Evolutionary conservation across 495 filamentous ascomycete species (phyloP).

Genomic region (Oidiodendron maius): DNA sequence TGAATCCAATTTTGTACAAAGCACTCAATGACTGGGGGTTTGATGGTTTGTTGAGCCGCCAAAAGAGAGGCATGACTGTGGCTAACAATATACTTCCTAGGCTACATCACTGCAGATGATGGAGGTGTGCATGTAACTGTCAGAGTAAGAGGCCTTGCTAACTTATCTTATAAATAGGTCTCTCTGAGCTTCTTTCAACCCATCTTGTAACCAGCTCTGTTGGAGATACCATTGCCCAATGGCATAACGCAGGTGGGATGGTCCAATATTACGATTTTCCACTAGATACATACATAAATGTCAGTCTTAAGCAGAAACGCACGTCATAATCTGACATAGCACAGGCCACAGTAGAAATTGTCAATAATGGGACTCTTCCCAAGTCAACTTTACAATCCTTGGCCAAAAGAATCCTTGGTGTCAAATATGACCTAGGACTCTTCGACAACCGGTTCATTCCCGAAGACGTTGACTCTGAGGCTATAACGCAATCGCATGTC

Average conservation of each 20-base stretch:
- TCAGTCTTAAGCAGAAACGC: conserved; percentile 6
- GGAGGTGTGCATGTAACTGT: conserved; percentile 29
- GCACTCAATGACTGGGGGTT: conserved; percentile 32
- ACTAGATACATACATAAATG: no score
- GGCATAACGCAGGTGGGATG: no score
- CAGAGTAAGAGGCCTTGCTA: background rate
- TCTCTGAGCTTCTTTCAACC: no score
- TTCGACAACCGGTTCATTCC: conserved; percentile 30
- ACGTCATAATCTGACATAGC: no score
- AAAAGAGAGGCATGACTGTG: conserved; percentile 30
- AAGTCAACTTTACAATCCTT: conserved; percentile 27
- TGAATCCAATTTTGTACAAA: conserved; percentile 30
- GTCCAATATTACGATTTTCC: no score
- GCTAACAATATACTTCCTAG: conserved; percentile 19
- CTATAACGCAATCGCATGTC: conserved; percentile 25
- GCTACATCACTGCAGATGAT: conserved; percentile 34
- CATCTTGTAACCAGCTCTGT: no score
- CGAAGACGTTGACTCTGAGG: conserved; percentile 24
- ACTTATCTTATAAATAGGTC: background rate
- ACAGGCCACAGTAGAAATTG: conserved; percentile 30
- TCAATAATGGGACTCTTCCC: conserved; percentile 29
- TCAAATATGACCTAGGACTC: conserved; percentile 36
- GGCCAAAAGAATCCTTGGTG: conserved; percentile 28
- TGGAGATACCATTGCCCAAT: no score
- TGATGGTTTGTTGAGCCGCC: conserved; percentile 33